A percentile compares a stretch with the other conserved stretches of the same genome.
Evolutionary conservation across 129 eudicot genomes (phyloP).

Genomic region (Logfia minima): DNA sequence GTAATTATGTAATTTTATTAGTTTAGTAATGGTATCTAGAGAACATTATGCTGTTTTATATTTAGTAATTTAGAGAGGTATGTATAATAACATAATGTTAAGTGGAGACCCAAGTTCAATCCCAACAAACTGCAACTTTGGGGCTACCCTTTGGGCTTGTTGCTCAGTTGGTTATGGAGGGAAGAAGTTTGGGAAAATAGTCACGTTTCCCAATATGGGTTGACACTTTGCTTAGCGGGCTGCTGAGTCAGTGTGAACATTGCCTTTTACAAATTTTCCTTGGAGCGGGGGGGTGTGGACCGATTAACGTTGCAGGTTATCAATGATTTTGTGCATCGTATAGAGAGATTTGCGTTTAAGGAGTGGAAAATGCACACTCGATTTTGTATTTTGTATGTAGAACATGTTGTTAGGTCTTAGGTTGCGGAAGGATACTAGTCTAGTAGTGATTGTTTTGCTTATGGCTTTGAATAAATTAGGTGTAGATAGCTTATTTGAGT

Average conservation of each 20-base stretch:
- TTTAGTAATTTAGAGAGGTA: neutral
- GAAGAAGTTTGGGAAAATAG: neutral
- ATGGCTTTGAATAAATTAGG: neutral
- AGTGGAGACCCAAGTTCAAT: slow-evolving; percentile 3
- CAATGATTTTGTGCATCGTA: neutral
- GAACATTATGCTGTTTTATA: neutral
- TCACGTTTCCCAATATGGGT: neutral
- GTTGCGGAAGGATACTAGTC: no score
- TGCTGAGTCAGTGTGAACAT: neutral
- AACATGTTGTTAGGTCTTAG: no score
- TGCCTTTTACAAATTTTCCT: neutral
- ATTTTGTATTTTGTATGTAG: no score
- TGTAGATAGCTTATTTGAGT: neutral
- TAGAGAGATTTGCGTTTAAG: neutral
- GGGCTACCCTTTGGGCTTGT: neutral
- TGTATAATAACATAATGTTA: no score
- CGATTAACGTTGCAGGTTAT: neutral
- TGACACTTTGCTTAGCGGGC: neutral
- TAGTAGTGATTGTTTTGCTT: neutral
- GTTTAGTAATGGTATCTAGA: neutral
- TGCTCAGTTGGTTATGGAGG: neutral
- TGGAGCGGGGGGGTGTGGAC: neutral
- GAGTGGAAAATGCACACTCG: neutral
- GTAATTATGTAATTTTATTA: no score
- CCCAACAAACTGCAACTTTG: neutral